phyloP scores from a whole-genome alignment of 2,329 filamentous ascomycete genomes.

The Xylariomycetidae sp. region DNA sequence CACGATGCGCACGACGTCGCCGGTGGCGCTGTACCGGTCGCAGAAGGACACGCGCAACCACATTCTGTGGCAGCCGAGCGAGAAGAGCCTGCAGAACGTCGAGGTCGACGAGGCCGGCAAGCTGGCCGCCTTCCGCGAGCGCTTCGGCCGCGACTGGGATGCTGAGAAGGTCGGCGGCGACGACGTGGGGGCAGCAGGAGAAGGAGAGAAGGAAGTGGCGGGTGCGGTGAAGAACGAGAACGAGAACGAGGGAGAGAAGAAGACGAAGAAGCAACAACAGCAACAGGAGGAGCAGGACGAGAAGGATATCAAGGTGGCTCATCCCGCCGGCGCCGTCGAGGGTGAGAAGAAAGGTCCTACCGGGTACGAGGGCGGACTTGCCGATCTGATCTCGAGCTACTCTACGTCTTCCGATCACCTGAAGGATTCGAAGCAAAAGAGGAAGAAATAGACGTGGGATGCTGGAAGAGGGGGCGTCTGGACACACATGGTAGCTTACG shows the following conservation, averaged over 20 bases:
- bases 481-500: no score
- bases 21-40: constrained; percentile 53
- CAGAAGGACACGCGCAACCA: constrained; percentile 86
- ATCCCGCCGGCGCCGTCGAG: constrained; percentile 22
- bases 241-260: constrained; percentile 18
- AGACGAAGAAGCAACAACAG: constrained; percentile 17
- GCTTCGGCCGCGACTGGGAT: constrained; percentile 84
- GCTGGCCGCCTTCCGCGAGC: constrained; percentile 76
- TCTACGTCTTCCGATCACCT: no score
- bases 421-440: no score
- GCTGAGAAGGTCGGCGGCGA: constrained; percentile 29
- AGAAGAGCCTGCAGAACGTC: constrained; percentile 75
- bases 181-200: constrained; percentile 26
- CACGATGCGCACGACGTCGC: constrained; percentile 72
- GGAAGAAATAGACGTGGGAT: no score
- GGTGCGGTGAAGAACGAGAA: constrained; percentile 12
- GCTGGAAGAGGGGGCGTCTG: no score
- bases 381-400: constrained; percentile 50
- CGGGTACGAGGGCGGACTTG: constrained; percentile 32
- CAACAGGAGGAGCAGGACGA: constrained; percentile 10
- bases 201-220: background rate
- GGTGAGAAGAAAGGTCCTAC: constrained; percentile 11
- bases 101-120: constrained; percentile 94
- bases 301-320: constrained; percentile 11
- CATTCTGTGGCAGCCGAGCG: constrained; percentile 83